Evolutionary conservation across 2,329 filamentous ascomycete species (phyloP).

Genomic region (Gaeumannomyces sp.): DNA sequence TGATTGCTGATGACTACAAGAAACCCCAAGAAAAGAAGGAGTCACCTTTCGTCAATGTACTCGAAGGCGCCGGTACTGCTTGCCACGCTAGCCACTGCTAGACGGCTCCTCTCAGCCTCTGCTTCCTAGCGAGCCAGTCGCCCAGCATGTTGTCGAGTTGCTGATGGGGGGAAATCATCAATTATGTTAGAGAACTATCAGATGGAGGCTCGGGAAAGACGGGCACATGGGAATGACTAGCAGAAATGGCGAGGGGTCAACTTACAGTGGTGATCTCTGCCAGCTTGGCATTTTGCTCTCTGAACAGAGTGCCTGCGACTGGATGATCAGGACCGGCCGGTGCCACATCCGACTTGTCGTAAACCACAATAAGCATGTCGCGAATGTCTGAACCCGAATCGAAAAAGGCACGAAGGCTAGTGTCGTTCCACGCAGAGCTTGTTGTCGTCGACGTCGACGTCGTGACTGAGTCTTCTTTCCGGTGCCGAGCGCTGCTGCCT

Average conservation of each 20-base stretch:
- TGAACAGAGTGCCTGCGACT: constrained; percentile 72
- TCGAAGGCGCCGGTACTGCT: background rate
- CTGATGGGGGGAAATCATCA: constrained; percentile 25
- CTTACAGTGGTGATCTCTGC: constrained; percentile 76
- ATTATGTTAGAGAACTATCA: constrained; percentile 16
- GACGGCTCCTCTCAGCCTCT: constrained; percentile 49
- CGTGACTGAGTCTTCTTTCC: constrained; percentile 41
- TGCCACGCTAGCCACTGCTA: constrained; percentile 18
- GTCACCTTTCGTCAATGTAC: background rate
- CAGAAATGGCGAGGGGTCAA: constrained; percentile 13
- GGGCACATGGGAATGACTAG: background rate
- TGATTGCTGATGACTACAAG: background rate
- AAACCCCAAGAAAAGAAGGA: background rate
- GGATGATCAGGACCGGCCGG: constrained; percentile 82
- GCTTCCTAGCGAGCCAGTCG: constrained; percentile 70
- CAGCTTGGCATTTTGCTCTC: constrained; percentile 78
- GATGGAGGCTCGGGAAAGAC: constrained; percentile 1
- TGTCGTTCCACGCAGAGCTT: constrained; percentile 76
- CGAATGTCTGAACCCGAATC: constrained; percentile 84
- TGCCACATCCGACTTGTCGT: constrained; percentile 80
- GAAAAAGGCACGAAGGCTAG: constrained; percentile 79
- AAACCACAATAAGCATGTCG: constrained; percentile 84
- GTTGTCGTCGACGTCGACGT: constrained; percentile 51
- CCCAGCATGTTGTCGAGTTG: constrained; percentile 84
- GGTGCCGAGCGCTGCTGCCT: constrained; percentile 28